These are phyloP conservation scores for Trichoderma erinaceum DNA, from an alignment of 495 filamentous ascomycete species.

Conservation along the genomic window DNA sequence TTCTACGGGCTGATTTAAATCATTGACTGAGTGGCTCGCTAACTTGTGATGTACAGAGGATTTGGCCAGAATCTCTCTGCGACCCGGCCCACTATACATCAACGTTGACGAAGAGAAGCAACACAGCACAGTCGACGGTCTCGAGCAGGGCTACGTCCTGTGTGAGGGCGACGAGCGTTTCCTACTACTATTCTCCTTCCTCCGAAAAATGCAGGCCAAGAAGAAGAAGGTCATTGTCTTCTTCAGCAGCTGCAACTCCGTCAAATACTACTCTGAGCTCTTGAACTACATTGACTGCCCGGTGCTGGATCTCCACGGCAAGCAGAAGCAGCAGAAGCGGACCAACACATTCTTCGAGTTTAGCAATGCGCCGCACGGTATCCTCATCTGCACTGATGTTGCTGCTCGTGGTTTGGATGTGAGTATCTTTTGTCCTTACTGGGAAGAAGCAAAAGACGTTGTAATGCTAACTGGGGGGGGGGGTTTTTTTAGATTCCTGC, in stretches of 20 bases:
- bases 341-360: conserved; percentile 99
- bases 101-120: conserved; percentile 61
- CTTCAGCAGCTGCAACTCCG: conserved; percentile 86
- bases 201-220: conserved; percentile 68
- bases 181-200: conserved; percentile 88
- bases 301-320: conserved; percentile 81
- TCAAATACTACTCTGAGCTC: conserved; percentile 91
- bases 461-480: not conserved
- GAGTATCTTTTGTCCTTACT: conserved; percentile 25
- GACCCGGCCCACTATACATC: conserved; percentile 90
- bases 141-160: conserved; percentile 93
- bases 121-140: conserved; percentile 70
- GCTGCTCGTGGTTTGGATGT: conserved; percentile 88
- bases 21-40: not conserved
- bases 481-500: conserved; percentile 67
- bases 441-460: not conserved
- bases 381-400: conserved; percentile 92
- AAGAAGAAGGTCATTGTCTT: conserved; percentile 98
- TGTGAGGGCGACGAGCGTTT: conserved; percentile 93
- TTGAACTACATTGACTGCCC: conserved; percentile 95
- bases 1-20: too few relatives aligned
- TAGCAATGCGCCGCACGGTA: conserved; percentile 86
- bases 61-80: conserved; percentile 84
- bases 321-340: conserved; percentile 95
- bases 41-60: conserved; percentile 52